Base-by-base conservation (phyloP, 108 stramenopile genomes). In the Epipyxis sp. region DNA sequence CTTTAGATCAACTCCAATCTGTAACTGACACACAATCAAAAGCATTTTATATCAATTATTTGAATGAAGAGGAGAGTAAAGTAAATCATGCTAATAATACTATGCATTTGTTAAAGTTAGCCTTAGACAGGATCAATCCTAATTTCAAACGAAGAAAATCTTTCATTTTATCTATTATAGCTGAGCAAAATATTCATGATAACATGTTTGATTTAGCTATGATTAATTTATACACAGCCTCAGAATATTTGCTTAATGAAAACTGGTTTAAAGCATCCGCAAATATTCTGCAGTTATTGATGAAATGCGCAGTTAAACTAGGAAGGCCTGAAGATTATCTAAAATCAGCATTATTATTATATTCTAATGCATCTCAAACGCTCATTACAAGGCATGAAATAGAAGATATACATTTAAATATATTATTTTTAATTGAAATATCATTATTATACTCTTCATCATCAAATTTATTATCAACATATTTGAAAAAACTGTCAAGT, bases 281-380 rank as follows among this genome's bases (percentile, higher is more conserved):
- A 6, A 37, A 39, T 10, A 27, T 39, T 37, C 34, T 74, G 32
- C 71, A 6, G 6, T 10, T 32, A 6, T 10, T 54, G 34, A 37
- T 37, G 6, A 16, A 46, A 6, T 27, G 35, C 27, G 3, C 13
- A 10, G 34, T 39, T 32, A 3, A 10, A 6, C 34, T 74, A 29
- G 71, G 71, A 39, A 39, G 71, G 10, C n/a, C 71, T 27, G 6
- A 6, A 27, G 71, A 74, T 3, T 74, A 74, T 42, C n/a, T 74
- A 16, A 6, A 46, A 10, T 37, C 71, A 6, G 6, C 71, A 42
- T 42, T 74, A 42, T 32, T 74, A 39, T 32, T 13, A 37, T 27
- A 74, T 34, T 37, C 27, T 42, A 6, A 20, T 42, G 50, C 42
- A 46, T 42, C n/a, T 13, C 27, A 43, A 6, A 29, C 42, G 40